A percentile compares a stretch with the other conserved stretches of the same genome.
These are phyloP conservation scores for Acmispon strigosus DNA, from an alignment of 306 rosid genomes.

Conservation along the genomic window DNA sequence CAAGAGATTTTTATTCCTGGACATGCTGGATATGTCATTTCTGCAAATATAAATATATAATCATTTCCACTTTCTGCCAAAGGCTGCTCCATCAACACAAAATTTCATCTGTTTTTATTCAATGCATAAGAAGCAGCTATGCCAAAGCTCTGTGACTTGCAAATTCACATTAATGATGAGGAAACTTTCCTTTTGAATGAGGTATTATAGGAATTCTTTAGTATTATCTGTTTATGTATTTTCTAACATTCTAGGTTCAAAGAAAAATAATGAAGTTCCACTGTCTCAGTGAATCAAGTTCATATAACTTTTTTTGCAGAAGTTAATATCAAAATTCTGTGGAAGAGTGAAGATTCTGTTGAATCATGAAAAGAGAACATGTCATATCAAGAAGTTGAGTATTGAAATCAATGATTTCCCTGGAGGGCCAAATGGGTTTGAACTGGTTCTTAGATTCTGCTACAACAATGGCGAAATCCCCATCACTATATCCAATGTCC, in stretches of 20 bases:
- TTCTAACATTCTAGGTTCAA: not conserved
- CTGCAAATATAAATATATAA: not conserved
- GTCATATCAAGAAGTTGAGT: conserved; percentile 13
- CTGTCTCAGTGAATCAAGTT: not conserved
- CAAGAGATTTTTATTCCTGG: not conserved
- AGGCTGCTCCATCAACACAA: not conserved
- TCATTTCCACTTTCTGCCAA: not conserved
- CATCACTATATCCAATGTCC: conserved; percentile 45
- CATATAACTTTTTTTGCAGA: conserved; percentile 33
- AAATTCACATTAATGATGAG: conserved; percentile 47
- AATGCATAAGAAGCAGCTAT: conserved; percentile 35
- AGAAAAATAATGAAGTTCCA: not conserved
- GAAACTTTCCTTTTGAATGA: conserved; percentile 47
- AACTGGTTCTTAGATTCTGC: conserved; percentile 57
- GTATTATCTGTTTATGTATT: not conserved
- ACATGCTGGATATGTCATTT: not conserved
- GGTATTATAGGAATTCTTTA: conserved; percentile 23
- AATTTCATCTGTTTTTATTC: conserved; percentile 12
- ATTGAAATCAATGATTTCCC: conserved; percentile 55
- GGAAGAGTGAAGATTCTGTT: conserved; percentile 45
- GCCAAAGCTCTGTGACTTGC: conserved; percentile 41
- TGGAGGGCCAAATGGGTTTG: conserved; percentile 68
- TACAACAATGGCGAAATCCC: conserved; percentile 48
- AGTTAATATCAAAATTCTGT: conserved; percentile 35
- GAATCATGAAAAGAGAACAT: conserved; percentile 28